Base-by-base conservation (phyloP, 768 basidiomycete genomes). In the Hortiboletus campestris region DNA sequence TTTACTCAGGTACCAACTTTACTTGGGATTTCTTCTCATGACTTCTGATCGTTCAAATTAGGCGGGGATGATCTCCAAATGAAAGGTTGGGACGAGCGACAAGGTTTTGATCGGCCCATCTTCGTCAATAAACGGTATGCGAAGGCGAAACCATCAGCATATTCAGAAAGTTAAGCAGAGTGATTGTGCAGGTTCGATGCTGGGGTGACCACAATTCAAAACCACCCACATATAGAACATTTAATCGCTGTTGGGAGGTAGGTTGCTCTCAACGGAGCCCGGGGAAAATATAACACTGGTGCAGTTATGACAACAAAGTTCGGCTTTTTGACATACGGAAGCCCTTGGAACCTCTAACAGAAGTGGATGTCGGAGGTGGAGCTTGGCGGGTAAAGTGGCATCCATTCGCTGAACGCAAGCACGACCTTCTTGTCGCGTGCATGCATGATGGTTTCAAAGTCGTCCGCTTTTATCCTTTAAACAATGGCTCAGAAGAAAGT, bases 401-500 rank as follows among this genome's bases (percentile, higher is more conserved):
- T 72, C 94, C 95, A 8, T 81, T 80, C 6, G 59, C 78, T 2
- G 61, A 66, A n/a, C 80, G 94, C 43, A 81, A 79, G 58, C 64
- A 80, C 36, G 90, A 95, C 64, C 78, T 98, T 2, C 80, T 98
- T 19, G 84, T 94, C n/a, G 97, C 95, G 0, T 94, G 91, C 66
- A 99, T 98, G 97, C 95, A 96, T 67, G 94, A 94, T 59, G 95
- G 96, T 11, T 95, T 93, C 80, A 97, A 97, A 67, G 78, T 96
- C 7, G 69, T 91, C 55, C 72, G 53, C 51, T 67, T 67, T 40
- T 51, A 53, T 28, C 61, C 63, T 36, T 50, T 34, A 36, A 49
- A 17, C 34, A 16, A 50, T 31, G 49, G 44, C 14, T 10, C 22
- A 12, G 57, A 43, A 20, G 43, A 28, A 14, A 42, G 49, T 3